Conservation (phyloP, 768 basidiomycete genomes). For the Lentinula boryana region DNA sequence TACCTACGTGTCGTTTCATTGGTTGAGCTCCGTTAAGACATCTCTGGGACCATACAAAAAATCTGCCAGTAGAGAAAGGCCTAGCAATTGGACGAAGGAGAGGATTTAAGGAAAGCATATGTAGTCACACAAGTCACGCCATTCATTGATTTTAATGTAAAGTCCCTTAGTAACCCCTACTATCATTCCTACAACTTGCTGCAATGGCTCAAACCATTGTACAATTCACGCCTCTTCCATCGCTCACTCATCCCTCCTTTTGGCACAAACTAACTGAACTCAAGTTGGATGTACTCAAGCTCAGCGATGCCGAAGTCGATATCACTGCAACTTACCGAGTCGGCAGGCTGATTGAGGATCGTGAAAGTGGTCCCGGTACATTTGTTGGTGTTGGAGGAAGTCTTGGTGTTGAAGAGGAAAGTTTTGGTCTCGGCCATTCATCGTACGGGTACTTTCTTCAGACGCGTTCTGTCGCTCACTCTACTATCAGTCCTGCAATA, state of each 20-base stretch:
- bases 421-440: constrained; percentile 40
- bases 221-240: constrained; percentile 86
- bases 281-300: constrained; percentile 87
- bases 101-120: background rate
- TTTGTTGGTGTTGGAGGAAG: constrained; percentile 70
- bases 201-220: constrained; percentile 50
- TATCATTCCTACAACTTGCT: background rate
- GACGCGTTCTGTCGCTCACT: constrained; percentile 4
- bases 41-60: background rate
- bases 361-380: constrained; percentile 56
- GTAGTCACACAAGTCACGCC: background rate
- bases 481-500: constrained; percentile 30
- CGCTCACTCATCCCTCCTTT: constrained; percentile 83
- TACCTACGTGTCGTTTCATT: background rate
- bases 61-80: background rate
- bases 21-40: background rate
- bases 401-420: constrained; percentile 57
- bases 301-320: constrained; percentile 66
- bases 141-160: too few relatives aligned
- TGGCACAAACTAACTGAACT: constrained; percentile 87
- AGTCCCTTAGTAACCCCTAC: too few relatives aligned
- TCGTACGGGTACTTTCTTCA: constrained; percentile 32
- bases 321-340: constrained; percentile 64
- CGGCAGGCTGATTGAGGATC: constrained; percentile 68
- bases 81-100: background rate